phyloP scores from a whole-genome alignment of 257 asterid species.

The Nicotiana tomentosiformis region DNA sequence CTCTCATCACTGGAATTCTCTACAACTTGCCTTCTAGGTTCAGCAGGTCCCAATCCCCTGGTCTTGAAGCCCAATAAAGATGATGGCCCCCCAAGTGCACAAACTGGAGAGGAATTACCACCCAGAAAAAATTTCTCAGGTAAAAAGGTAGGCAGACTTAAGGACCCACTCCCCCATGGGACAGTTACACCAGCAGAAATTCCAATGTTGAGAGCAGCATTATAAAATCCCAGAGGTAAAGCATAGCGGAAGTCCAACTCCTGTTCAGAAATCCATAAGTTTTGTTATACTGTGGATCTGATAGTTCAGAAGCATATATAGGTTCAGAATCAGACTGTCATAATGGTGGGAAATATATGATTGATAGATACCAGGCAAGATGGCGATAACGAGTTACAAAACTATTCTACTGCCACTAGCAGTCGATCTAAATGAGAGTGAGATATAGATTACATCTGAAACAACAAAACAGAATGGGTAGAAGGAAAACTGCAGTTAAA shows the following conservation, averaged over 20 bases:
- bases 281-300: background rate
- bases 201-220: slow-evolving; percentile 75
- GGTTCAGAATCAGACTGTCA: slow-evolving; percentile 4
- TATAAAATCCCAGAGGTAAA: slow-evolving; percentile 75
- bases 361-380: background rate
- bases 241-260: slow-evolving; percentile 88
- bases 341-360: background rate
- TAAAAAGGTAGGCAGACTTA: slow-evolving; percentile 48
- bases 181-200: slow-evolving; percentile 62
- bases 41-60: slow-evolving; percentile 91
- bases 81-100: slow-evolving; percentile 77
- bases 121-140: slow-evolving; percentile 92
- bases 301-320: slow-evolving; percentile 9
- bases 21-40: slow-evolving; percentile 52
- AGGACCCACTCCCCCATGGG: slow-evolving; percentile 84
- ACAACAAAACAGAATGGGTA: background rate
- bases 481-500: background rate
- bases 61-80: slow-evolving; percentile 88
- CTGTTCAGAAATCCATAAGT: slow-evolving; percentile 32
- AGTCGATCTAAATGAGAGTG: background rate
- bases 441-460: background rate
- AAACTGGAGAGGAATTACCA: slow-evolving; percentile 77
- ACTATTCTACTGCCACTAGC: background rate
- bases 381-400: background rate
- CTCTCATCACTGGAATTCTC: slow-evolving; percentile 35